Conservation (phyloP, 2,329 filamentous ascomycete species). For the Microcyclospora pomicola region DNA sequence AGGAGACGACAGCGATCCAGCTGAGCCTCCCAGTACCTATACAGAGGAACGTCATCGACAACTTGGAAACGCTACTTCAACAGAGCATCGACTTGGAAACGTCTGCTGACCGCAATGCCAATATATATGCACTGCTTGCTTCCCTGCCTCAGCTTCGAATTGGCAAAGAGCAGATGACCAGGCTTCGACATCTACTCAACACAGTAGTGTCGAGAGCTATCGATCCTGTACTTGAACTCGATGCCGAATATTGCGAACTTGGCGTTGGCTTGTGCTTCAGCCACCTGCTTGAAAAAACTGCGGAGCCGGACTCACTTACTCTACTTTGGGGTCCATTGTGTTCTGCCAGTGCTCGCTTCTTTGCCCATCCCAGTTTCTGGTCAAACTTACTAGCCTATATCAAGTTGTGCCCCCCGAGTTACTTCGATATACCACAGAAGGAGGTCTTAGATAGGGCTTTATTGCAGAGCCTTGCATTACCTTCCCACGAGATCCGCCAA, state of each 20-base stretch:
- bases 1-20: neutral
- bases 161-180: constrained; percentile 1
- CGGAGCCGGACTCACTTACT: neutral
- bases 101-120: constrained; percentile 1
- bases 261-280: constrained; percentile 11
- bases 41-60: neutral
- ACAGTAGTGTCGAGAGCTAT: constrained; percentile 8
- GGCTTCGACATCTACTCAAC: constrained; percentile 1
- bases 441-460: constrained; percentile 51
- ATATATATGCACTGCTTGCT: constrained; percentile 7
- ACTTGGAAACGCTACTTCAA: neutral
- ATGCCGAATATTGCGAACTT: constrained; percentile 4
- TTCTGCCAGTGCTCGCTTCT: constrained; percentile 4
- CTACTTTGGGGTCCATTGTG: constrained; percentile 11
- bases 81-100: neutral
- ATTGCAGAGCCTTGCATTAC: constrained; percentile 58
- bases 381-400: constrained; percentile 13
- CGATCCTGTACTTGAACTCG: neutral
- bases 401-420: constrained; percentile 2
- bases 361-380: constrained; percentile 15
- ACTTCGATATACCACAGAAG: constrained; percentile 30
- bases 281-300: constrained; percentile 6
- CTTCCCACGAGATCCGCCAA: constrained; percentile 61
- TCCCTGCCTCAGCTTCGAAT: constrained; percentile 10
- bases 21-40: neutral